Base-by-base conservation (phyloP, 441 rosid genomes). In the Brassica balearica region DNA sequence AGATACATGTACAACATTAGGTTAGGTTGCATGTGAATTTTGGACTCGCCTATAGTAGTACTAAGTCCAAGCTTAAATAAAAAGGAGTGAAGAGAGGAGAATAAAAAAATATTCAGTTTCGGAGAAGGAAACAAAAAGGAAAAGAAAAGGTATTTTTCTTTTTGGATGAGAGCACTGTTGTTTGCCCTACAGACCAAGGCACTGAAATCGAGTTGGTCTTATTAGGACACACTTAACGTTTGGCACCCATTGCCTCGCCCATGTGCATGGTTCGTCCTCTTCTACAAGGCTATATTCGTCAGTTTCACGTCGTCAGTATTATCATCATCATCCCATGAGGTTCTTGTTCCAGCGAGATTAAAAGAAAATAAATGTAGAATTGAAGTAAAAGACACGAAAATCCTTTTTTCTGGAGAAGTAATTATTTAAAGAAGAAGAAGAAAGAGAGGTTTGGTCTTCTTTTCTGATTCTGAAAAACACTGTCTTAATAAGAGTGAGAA, bases 181-280 rank as follows among this genome's bases (percentile, higher is more conserved):
- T 61, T 68, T 68, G 78, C 82, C 82, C 77, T 68, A 62, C 53
- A 73, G 74, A 73, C 82, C 77, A 78, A 51, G 66, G 78, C 82
- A 79, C 82, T 73, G 82, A 79, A 73, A 79, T 36, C 82, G 78
- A 79, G 78, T 62, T 78, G 69, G 77, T 61, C 64, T 61, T 78
- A 78, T 73, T 68, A 68, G 60, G 69, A 78, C 77, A 78, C 58
- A 23, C 73, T 41, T 19, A 56, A 70, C 81, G 68, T 71, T 71
- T 65, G 72, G 61, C 67, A 56, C 38, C 46, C 82, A 68, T 72
- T 43, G 69, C 77, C 63, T 71, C 65, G 55, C 41, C 77, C 82
- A 78, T 78, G 82, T 79, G 70, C 82, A 68, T 53, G 25, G 43
- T 62, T 69, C 78, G 70, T 73, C 82, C 48, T 73, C 65, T 73